A percentile compares a stretch with the other conserved stretches of the same genome.
These are phyloP conservation scores for Thinopyrum elongatum DNA, from an alignment of 176 grass and related monocot species.

Conservation along the genomic window DNA sequence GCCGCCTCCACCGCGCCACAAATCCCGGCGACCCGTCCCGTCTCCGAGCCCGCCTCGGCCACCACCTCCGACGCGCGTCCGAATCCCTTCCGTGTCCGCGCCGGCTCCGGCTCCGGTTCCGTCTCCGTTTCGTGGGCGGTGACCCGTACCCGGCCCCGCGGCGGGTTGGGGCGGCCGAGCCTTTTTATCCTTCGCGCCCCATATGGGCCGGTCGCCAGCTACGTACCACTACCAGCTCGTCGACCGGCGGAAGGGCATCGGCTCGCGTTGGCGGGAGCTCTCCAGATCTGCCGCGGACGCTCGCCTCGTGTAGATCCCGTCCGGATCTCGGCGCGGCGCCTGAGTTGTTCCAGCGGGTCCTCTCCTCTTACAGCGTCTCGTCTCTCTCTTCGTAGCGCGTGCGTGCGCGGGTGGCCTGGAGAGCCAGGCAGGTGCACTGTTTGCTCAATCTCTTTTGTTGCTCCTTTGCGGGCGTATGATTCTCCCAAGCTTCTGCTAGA, in stretches of 20 bases:
- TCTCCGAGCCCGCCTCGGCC: neutral
- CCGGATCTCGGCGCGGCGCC: constrained; percentile 15
- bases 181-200: neutral
- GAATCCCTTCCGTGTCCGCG: no score
- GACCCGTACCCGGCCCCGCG: neutral
- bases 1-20: neutral
- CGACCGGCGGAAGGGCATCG: constrained; percentile 43
- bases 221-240: constrained; percentile 46
- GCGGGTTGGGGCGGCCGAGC: neutral
- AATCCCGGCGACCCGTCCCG: neutral
- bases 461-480: neutral
- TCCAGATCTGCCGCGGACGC: constrained; percentile 13
- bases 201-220: constrained; percentile 49
- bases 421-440: constrained; percentile 21
- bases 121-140: neutral
- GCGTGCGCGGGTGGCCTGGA: neutral
- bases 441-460: neutral
- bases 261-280: neutral
- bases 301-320: constrained; percentile 19
- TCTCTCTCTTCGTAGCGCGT: neutral
- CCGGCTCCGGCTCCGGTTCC: neutral
- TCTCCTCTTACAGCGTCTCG: neutral
- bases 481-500: neutral
- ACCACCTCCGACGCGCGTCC: neutral
- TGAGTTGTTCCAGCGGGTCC: neutral